Conservation (phyloP, 306 rosid species). For the Pyrus bretschneideri region DNA sequence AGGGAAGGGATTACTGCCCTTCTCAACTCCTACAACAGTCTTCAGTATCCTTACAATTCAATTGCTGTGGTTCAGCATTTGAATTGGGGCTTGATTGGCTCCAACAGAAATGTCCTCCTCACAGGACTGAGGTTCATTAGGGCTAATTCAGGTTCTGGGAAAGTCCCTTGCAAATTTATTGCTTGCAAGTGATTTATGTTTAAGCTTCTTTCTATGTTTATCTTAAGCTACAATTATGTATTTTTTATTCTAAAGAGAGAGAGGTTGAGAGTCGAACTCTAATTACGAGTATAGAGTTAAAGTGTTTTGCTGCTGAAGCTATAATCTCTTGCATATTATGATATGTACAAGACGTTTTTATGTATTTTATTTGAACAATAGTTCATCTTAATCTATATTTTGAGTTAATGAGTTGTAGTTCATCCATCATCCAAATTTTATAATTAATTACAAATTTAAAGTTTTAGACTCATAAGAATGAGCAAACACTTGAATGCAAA, state of each 20-base stretch:
- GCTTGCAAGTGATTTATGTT: slow-evolving; percentile 34
- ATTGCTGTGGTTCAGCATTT: slow-evolving; percentile 42
- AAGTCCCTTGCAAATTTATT: slow-evolving; percentile 65
- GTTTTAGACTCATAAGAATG: too few relatives aligned
- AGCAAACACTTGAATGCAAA: too few relatives aligned
- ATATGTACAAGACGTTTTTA: neutral
- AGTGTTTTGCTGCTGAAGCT: neutral
- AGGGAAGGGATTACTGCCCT: slow-evolving; percentile 74
- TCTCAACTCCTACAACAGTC: slow-evolving; percentile 65
- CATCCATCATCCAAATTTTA: too few relatives aligned
- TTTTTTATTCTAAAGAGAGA: neutral
- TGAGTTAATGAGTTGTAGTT: too few relatives aligned
- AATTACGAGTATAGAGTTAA: neutral
- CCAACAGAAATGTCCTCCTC: slow-evolving; percentile 41
- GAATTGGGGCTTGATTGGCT: slow-evolving; percentile 64
- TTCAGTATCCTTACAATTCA: slow-evolving; percentile 54
- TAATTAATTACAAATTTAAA: too few relatives aligned
- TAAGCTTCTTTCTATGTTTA: neutral
- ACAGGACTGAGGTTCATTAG: slow-evolving; percentile 63
- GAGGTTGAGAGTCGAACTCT: neutral
- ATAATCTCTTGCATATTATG: neutral
- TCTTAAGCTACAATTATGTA: neutral
- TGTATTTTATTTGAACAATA: too few relatives aligned
- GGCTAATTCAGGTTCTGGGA: slow-evolving; percentile 64
- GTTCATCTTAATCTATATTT: too few relatives aligned